These are phyloP conservation scores for Leptomonas pyrrhocoris DNA, from an alignment of 208 protist genomes.

Conservation along the genomic window DNA sequence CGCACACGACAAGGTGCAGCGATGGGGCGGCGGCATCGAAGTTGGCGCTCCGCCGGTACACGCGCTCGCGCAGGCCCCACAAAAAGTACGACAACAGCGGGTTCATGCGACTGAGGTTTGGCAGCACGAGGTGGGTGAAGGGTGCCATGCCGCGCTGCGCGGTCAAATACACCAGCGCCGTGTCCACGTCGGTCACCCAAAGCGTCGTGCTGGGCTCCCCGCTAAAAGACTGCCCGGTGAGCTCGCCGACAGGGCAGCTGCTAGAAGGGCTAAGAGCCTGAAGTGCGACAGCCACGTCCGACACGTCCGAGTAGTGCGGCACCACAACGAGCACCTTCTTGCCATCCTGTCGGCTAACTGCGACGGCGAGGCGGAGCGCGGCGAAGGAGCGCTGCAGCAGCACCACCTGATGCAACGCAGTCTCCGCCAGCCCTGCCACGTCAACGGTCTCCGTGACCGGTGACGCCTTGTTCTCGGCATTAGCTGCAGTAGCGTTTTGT, in stretches of 20 bases:
- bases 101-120: constrained; percentile 57
- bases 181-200: constrained; percentile 86
- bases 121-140: constrained; percentile 88
- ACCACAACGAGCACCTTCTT: constrained; percentile 84
- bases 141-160: constrained; percentile 63
- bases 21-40: constrained; percentile 38
- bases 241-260: constrained; percentile 50
- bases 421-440: constrained; percentile 31
- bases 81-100: constrained; percentile 72
- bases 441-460: not conserved
- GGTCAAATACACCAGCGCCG: constrained; percentile 73
- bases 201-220: constrained; percentile 45
- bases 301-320: constrained; percentile 76
- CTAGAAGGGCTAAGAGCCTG: constrained; percentile 27
- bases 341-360: constrained; percentile 27
- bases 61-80: constrained; percentile 64
- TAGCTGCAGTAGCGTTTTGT: constrained; percentile 21
- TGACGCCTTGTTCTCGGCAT: not conserved
- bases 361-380: constrained; percentile 52
- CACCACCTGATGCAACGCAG: constrained; percentile 45
- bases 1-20: constrained; percentile 48
- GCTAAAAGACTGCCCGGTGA: constrained; percentile 64
- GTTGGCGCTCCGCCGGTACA: constrained; percentile 55
- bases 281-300: constrained; percentile 48
- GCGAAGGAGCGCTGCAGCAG: constrained; percentile 51